These are phyloP conservation scores for Arabidopsis hybrid DNA, from an alignment of 441 rosid genomes.

Conservation along the genomic window DNA sequence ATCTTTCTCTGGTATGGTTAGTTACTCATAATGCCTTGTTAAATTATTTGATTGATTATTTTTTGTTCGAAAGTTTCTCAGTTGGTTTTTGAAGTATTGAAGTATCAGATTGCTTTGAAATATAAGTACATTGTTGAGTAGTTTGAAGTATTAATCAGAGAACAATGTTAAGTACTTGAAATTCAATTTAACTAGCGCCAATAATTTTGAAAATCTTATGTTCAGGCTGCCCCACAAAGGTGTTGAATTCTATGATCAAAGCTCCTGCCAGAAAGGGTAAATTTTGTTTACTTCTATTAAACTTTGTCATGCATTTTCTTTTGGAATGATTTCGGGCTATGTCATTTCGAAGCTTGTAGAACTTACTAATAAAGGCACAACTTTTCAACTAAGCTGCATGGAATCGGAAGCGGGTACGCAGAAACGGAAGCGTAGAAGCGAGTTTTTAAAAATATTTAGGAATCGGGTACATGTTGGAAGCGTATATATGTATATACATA, in stretches of 20 bases:
- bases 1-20: conserved; percentile 22
- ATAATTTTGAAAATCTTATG: conserved; percentile 28
- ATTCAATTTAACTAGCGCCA: conserved; percentile 9
- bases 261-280: conserved; percentile 87
- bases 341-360: background rate
- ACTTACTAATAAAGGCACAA: conserved; percentile 5
- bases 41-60: background rate
- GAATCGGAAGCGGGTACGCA: no score
- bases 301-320: background rate
- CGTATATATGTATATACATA: no score
- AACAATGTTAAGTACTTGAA: background rate
- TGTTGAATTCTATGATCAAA: conserved; percentile 76
- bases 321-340: background rate
- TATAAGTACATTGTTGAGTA: conserved; percentile 22
- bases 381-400: background rate
- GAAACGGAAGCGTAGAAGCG: no score
- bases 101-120: background rate
- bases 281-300: background rate
- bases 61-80: background rate
- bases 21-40: background rate
- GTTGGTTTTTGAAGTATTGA: conserved; percentile 6
- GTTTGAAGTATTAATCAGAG: conserved; percentile 9
- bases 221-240: conserved; percentile 77
- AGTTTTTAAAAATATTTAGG: no score
- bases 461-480: no score